phyloP scores from a whole-genome alignment of 345 rosid genomes.

The Eucalyptus tenuipes region DNA sequence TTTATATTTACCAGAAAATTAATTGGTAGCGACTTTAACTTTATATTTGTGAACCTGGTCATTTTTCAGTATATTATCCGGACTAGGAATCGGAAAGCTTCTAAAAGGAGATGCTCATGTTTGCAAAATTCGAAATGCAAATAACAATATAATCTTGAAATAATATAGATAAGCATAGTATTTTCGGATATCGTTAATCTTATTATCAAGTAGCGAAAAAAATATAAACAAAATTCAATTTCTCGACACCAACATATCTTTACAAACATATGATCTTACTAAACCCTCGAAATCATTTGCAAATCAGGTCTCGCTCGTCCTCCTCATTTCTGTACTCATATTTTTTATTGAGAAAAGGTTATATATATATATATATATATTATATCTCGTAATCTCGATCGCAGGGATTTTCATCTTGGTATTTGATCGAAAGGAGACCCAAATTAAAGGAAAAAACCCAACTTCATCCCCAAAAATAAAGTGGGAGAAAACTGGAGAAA shows the following conservation, averaged over 20 bases:
- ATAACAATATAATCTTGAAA: not conserved
- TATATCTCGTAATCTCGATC: rapidly evolving
- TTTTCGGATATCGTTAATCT: rapidly evolving
- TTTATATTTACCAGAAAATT: not conserved
- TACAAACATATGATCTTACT: rapidly evolving
- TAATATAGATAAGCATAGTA: not conserved
- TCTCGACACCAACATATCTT: rapidly evolving
- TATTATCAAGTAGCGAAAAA: not conserved
- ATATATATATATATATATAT: not conserved
- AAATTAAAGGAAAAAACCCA: not conserved
- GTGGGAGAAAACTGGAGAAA: not conserved
- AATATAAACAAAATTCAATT: not conserved
- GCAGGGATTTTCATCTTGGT: rapidly evolving
- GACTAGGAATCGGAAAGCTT: not conserved
- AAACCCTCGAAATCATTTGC: not conserved
- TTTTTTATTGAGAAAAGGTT: rapidly evolving
- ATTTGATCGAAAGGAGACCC: not conserved
- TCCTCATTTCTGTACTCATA: rapidly evolving
- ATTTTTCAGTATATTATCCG: not conserved
- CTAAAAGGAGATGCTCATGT: not conserved
- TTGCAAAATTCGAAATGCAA: not conserved
- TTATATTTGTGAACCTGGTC: not conserved
- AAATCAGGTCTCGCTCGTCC: rapidly evolving
- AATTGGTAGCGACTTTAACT: not conserved
- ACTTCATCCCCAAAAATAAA: not conserved